Evolutionary conservation across 2,329 filamentous ascomycete species (phyloP).

Genomic region (Spiromastix sp.): DNA sequence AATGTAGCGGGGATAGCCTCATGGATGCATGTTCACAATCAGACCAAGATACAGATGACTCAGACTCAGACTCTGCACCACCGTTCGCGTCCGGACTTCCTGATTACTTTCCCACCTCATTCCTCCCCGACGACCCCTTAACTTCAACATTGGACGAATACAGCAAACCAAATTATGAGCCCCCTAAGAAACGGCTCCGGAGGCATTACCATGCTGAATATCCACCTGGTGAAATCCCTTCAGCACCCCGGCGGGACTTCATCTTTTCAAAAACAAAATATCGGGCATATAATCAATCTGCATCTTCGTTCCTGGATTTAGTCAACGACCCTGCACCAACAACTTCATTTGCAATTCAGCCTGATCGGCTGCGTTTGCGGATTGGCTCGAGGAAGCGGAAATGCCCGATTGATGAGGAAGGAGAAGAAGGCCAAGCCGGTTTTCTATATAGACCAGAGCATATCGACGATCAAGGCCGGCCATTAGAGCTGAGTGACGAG

Average conservation of each 20-base stretch:
- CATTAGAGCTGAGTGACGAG: slow-evolving; percentile 27
- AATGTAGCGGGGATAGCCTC: background rate
- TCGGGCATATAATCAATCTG: slow-evolving; percentile 30
- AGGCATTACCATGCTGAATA: slow-evolving; percentile 33
- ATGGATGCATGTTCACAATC: background rate
- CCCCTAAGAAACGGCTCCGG: slow-evolving; percentile 26
- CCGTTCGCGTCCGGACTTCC: slow-evolving; percentile 8
- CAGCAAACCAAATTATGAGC: slow-evolving; percentile 25
- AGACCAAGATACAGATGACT: background rate
- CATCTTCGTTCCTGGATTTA: slow-evolving; percentile 33
- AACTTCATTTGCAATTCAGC: slow-evolving; percentile 18
- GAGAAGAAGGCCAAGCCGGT: slow-evolving; percentile 15
- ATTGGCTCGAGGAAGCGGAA: slow-evolving; percentile 33
- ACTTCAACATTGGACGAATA: slow-evolving; percentile 18
- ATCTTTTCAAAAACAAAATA: slow-evolving; percentile 36
- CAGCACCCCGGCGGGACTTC: slow-evolving; percentile 25
- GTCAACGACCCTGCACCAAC: slow-evolving; percentile 28
- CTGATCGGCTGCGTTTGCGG: slow-evolving; percentile 31
- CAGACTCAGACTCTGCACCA: background rate
- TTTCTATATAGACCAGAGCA: slow-evolving; percentile 22
- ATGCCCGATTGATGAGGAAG: slow-evolving; percentile 26
- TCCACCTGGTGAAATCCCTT: slow-evolving; percentile 13
- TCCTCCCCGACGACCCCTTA: slow-evolving; percentile 20
- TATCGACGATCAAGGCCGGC: slow-evolving; percentile 14
- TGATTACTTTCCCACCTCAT: slow-evolving; percentile 9